These are phyloP conservation scores for Dichotomopilus funicola DNA, from an alignment of 2,329 filamentous ascomycete species.

Conservation along the genomic window DNA sequence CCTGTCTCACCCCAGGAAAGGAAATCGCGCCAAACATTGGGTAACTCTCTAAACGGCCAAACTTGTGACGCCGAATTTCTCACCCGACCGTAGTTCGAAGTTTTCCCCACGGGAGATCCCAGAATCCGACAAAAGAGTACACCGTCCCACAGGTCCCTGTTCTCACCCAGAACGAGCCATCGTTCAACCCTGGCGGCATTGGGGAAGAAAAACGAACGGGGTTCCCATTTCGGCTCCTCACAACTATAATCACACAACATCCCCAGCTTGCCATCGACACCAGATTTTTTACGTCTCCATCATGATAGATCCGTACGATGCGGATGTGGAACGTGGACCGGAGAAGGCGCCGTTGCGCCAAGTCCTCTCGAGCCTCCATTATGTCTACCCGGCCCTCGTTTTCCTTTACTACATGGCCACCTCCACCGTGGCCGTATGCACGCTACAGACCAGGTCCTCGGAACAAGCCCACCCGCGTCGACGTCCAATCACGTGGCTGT, in stretches of 20 bases:
- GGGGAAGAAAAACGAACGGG: neutral
- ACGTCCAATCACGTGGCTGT: slow-evolving; percentile 37
- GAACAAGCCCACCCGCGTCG: slow-evolving; percentile 35
- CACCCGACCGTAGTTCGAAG: too few species aligned
- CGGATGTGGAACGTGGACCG: slow-evolving; percentile 6
- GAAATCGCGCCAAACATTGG: neutral
- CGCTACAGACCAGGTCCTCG: slow-evolving; percentile 41
- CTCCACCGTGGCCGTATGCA: slow-evolving; percentile 45
- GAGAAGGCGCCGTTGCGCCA: slow-evolving; percentile 20
- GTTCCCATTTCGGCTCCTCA: neutral
- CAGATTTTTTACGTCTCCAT: neutral
- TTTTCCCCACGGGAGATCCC: neutral
- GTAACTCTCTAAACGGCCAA: neutral
- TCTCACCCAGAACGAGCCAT: neutral
- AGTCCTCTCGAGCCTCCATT: slow-evolving; percentile 45
- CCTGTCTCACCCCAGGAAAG: slow-evolving; percentile 6
- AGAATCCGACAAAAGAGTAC: neutral
- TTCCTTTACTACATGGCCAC: slow-evolving; percentile 53
- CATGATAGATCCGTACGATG: slow-evolving; percentile 19
- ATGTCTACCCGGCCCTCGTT: slow-evolving; percentile 50
- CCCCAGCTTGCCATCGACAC: neutral
- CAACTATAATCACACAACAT: neutral
- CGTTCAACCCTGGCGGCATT: neutral
- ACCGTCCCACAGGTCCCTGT: neutral
- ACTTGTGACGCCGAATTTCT: neutral